Percentiles rank a stretch among this genome's conserved stretches.
Conservation (phyloP, 2,329 filamentous ascomycete genomes). For the Diaporthe capsici region DNA sequence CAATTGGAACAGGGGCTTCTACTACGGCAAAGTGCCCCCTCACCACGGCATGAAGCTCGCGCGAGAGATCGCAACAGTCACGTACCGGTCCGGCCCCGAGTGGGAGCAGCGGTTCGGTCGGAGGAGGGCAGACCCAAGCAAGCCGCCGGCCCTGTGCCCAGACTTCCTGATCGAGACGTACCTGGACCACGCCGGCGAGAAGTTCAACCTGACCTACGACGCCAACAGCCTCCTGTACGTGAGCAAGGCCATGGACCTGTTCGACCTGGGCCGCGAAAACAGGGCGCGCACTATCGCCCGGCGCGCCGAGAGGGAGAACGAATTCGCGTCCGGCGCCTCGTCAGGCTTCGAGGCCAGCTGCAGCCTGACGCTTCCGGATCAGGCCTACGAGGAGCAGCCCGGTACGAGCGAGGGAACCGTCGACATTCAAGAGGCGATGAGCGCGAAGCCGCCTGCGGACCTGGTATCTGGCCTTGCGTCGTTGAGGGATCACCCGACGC, state of each 20-base stretch:
- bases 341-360: slow-evolving; percentile 68
- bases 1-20: slow-evolving; percentile 95
- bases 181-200: slow-evolving; percentile 96
- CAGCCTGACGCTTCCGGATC: slow-evolving; percentile 84
- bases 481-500: slow-evolving; percentile 81
- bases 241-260: slow-evolving; percentile 98
- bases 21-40: slow-evolving; percentile 89
- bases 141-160: slow-evolving; percentile 92
- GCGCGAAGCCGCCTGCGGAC: slow-evolving; percentile 79
- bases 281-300: slow-evolving; percentile 75
- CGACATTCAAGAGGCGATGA: slow-evolving; percentile 45
- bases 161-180: slow-evolving; percentile 99
- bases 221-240: slow-evolving; percentile 96
- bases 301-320: slow-evolving; percentile 71
- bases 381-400: slow-evolving; percentile 89
- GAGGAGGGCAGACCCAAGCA: slow-evolving; percentile 85
- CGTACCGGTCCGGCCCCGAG: slow-evolving; percentile 95
- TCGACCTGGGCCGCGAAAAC: slow-evolving; percentile 85
- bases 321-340: slow-evolving; percentile 64
- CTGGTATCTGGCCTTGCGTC: slow-evolving; percentile 81
- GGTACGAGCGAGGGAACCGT: slow-evolving; percentile 56
- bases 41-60: slow-evolving; percentile 98
- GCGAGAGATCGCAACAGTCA: slow-evolving; percentile 96
- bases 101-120: slow-evolving; percentile 97
- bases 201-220: slow-evolving; percentile 97